Evolutionary conservation across 805 yeast genomes (phyloP), one percentile per base, ranked within the genome.

Genomic region (Candida stauntonica): DNA sequence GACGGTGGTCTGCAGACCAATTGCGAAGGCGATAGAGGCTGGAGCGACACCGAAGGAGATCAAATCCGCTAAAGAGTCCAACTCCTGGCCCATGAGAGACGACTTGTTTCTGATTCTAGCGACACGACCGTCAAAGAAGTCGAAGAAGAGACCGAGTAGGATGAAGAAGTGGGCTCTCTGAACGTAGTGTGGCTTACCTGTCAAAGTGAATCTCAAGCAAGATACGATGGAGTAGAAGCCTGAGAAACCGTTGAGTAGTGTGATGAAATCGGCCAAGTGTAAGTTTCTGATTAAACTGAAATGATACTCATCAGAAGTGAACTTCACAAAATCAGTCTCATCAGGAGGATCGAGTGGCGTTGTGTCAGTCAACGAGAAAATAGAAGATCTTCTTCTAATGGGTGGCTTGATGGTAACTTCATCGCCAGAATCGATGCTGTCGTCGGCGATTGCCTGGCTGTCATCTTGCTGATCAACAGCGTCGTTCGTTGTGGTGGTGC

Each of bases 41-140:
- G 99, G 99, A 2, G 95, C 89, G 24, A 91, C 96, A 46, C 97
- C 95, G 60, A 93, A 93, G 11, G 96, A 86, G 26, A 91, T 76
- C 54, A 93, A 75, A 64, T 93, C 99, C 17, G 99, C 99, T 52
- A 93, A 73, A 1, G 97, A 89, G 60, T 93, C 99, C 54, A 93
- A 75, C 66, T 93, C 99, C 64, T 93, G 98, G 44, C 99, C 99
- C 85, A 93, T 86, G 39, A 93, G 72, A 11, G 94, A 82, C 3
- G 95, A 77, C 66, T 89, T 87, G 60, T 88, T 84, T 65, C 96
- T 77, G 66, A 93, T 74, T 57, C 99, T 76, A 4, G 99, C 99
- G 7, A 91, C 99, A 54, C 95, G 79, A 26, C 99, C 99, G 60
- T 93, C 99, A 60, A 93, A 85, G 60, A 93, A 88, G 62, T 91